These are phyloP conservation scores for Phytophthora litchii DNA, from an alignment of 352 stramenopile species.

Conservation along the genomic window DNA sequence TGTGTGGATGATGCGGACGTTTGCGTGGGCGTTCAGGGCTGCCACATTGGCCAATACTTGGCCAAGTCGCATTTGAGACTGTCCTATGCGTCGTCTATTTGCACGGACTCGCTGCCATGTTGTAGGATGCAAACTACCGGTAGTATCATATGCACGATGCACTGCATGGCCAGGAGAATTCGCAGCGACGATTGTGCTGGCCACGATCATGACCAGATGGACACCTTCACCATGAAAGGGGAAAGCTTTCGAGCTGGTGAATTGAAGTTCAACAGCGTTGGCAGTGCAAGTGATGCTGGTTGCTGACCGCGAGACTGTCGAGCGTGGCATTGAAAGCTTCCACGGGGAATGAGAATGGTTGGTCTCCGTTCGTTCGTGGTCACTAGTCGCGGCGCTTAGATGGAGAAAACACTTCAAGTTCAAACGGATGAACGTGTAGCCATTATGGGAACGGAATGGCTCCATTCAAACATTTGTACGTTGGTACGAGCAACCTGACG, in stretches of 20 bases:
- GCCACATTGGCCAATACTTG: constrained; percentile 21
- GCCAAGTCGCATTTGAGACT: constrained; percentile 5
- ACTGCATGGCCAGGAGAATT: too few relatives aligned
- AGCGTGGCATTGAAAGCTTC: background rate
- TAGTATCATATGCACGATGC: background rate
- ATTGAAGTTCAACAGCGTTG: constrained; percentile 15
- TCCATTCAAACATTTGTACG: background rate
- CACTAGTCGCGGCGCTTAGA: constrained; percentile 15
- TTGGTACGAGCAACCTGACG: too few relatives aligned
- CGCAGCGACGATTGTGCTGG: constrained; percentile 1
- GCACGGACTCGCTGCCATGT: constrained; percentile 1
- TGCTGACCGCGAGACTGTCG: too few relatives aligned
- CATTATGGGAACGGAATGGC: constrained; percentile 5
- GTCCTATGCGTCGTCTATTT: constrained; percentile 14
- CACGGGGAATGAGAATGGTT: constrained; percentile 3
- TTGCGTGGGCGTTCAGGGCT: constrained; percentile 8
- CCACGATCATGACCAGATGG: constrained; percentile 1
- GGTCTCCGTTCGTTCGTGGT: background rate
- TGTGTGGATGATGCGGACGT: constrained; percentile 12
- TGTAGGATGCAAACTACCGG: constrained; percentile 1
- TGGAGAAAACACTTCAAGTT: constrained; percentile 8
- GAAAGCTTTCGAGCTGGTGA: constrained; percentile 5
- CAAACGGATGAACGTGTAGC: constrained; percentile 1
- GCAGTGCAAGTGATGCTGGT: background rate
- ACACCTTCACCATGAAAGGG: constrained; percentile 4